Conservation (phyloP, 2,329 filamentous ascomycete species). For the Aspergillus melleus region DNA sequence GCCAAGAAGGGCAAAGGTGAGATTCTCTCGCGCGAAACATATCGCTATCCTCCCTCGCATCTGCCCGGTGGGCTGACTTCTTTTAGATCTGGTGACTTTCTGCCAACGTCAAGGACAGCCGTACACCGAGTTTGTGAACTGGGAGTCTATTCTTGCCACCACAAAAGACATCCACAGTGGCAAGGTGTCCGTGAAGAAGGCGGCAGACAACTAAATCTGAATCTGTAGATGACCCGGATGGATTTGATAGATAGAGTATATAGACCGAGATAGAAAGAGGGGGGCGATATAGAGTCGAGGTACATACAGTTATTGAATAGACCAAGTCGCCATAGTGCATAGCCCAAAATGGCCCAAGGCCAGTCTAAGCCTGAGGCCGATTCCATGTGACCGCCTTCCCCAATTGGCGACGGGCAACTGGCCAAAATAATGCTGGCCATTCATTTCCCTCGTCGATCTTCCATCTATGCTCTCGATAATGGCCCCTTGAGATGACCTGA, state of each 20-base stretch:
- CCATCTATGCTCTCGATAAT: slow-evolving; percentile 1
- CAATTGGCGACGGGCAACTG: not conserved
- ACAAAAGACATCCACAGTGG: slow-evolving; percentile 77
- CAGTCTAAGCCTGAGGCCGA: not conserved
- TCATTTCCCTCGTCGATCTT: not conserved
- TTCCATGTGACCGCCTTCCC: slow-evolving; percentile 4
- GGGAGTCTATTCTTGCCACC: slow-evolving; percentile 73
- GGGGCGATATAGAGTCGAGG: not conserved
- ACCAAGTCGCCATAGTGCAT: not conserved
- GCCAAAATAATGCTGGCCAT: not conserved
- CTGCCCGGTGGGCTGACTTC: slow-evolving; percentile 13
- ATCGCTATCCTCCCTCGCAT: not conserved
- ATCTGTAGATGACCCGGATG: not conserved
- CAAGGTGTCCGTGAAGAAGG: slow-evolving; percentile 53
- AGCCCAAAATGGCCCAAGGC: not conserved
- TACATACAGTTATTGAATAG: not conserved
- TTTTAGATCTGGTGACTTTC: slow-evolving; percentile 76
- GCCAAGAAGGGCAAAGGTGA: slow-evolving; percentile 85
- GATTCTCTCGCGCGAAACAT: slow-evolving; percentile 17
- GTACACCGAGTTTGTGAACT: slow-evolving; percentile 84
- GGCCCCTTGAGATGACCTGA: slow-evolving; percentile 34
- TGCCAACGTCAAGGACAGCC: slow-evolving; percentile 82
- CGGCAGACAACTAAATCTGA: not conserved
- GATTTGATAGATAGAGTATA: slow-evolving; percentile 1
- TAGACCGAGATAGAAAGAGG: not conserved